These are phyloP conservation scores for Dryas drummondii DNA, from an alignment of 306 rosid species.

Conservation along the genomic window DNA sequence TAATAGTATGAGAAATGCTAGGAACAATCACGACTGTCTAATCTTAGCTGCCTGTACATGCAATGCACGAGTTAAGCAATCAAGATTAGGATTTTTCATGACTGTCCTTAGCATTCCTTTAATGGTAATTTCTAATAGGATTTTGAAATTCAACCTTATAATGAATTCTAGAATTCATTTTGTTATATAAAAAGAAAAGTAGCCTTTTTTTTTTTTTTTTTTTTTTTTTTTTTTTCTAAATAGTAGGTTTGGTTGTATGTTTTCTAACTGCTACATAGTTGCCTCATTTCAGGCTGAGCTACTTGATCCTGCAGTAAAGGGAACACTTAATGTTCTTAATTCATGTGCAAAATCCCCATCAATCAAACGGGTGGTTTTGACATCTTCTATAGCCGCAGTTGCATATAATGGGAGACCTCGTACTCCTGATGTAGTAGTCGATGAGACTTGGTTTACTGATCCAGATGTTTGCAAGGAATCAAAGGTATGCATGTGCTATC, in stretches of 20 bases:
- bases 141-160: background rate
- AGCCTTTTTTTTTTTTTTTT: background rate
- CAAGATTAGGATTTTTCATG: background rate
- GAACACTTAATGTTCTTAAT: constrained; percentile 55
- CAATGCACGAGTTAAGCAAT: background rate
- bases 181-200: background rate
- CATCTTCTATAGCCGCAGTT: constrained; percentile 55
- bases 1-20: background rate
- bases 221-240: background rate
- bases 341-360: constrained; percentile 38
- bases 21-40: background rate
- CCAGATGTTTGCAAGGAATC: constrained; percentile 35
- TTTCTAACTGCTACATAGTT: background rate
- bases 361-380: constrained; percentile 50
- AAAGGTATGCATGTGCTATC: constrained; percentile 31
- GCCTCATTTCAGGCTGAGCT: constrained; percentile 43
- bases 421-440: constrained; percentile 43
- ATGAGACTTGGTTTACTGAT: constrained; percentile 57
- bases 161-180: background rate
- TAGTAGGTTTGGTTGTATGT: background rate
- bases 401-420: constrained; percentile 34
- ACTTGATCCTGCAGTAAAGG: constrained; percentile 58
- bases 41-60: background rate
- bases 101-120: background rate
- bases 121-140: background rate